Evolutionary conservation across 441 rosid species (phyloP), one percentile per base, ranked within the genome.

Genomic region (Theobroma grandiflorum): DNA sequence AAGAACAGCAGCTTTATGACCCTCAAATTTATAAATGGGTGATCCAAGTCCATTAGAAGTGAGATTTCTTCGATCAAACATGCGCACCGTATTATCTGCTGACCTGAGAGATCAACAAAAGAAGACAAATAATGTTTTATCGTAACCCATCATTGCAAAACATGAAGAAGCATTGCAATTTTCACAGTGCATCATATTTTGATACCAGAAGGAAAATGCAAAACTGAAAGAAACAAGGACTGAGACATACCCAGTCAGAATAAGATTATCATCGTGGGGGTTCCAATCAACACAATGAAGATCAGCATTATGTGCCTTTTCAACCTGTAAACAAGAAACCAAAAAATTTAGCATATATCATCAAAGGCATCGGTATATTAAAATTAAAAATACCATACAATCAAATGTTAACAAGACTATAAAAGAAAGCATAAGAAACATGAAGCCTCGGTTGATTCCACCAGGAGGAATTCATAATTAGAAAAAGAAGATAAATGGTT

Each of bases 201-300:
- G 33, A 72, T 2, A 37, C 58, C 43, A 61, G 47, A 75, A 31
- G 26, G 16, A 64, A 63, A 37, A 20, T 50, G 73, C 38, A 76
- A 35, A n/a, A 77, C 64, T 52, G 9, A 65, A 66, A 31, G 67
- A 58, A 69, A 43, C 64, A 49, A n/a, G 70, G 50, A 78, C 53
- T 26, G 40, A 58, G 63, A 55, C 79, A 70, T 91, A 97, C 99
- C 99, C 99, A 1, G 99, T 97, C 65, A 97, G 81, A 77, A 97
- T 94, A 82, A 95, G 90, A 85, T 94, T 95, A 82, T 89, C 89
- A 71, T 94, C 96, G 78, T 93, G 95, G 61, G 94, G 95, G 86
- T 92, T 97, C 99, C 99, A 94, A 83, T 97, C 99, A 72, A 97
- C 97, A 86, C 97, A 95, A 82, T 97, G 99, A 82, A 97, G 96